Evolutionary conservation across 2,329 filamentous ascomycete genomes (phyloP).

Genomic region (Aspergillus sclerotialis): DNA sequence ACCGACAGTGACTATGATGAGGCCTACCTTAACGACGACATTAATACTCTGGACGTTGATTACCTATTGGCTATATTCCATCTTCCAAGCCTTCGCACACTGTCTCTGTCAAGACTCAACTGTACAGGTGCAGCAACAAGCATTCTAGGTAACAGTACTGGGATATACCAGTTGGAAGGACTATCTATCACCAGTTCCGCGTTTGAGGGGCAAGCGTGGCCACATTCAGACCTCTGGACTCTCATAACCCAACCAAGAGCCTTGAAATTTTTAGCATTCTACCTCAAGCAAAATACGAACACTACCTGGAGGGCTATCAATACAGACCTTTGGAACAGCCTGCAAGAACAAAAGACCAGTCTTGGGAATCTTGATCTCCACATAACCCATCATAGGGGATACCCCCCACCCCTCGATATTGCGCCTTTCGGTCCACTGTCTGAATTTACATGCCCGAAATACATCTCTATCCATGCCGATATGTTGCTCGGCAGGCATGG

Average conservation of each 20-base stretch:
- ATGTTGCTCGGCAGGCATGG: not conserved
- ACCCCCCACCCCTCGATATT: too few relatives aligned
- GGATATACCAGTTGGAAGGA: too few relatives aligned
- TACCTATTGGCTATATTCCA: not conserved
- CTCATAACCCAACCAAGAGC: not conserved
- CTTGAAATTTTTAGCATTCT: not conserved
- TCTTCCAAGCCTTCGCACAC: not conserved
- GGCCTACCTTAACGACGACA: not conserved
- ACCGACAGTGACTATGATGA: not conserved
- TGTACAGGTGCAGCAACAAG: too few relatives aligned
- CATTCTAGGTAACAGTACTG: not conserved
- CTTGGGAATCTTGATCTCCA: not conserved
- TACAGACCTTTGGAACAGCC: not conserved
- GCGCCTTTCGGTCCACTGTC: not conserved
- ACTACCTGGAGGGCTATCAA: not conserved
- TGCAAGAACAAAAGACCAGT: not conserved
- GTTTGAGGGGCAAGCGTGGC: too few relatives aligned
- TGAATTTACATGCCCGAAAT: not conserved
- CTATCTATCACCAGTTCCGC: too few relatives aligned
- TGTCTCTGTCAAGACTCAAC: not conserved
- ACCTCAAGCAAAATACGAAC: too few relatives aligned
- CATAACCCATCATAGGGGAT: too few relatives aligned
- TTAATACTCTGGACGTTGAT: not conserved
- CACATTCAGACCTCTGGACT: not conserved
- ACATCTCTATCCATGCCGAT: not conserved